A percentile compares a stretch with the other conserved stretches of the same genome.
These are phyloP conservation scores for Eremochloa ophiuroides DNA, from an alignment of 176 grass and related monocot genomes.

Conservation along the genomic window DNA sequence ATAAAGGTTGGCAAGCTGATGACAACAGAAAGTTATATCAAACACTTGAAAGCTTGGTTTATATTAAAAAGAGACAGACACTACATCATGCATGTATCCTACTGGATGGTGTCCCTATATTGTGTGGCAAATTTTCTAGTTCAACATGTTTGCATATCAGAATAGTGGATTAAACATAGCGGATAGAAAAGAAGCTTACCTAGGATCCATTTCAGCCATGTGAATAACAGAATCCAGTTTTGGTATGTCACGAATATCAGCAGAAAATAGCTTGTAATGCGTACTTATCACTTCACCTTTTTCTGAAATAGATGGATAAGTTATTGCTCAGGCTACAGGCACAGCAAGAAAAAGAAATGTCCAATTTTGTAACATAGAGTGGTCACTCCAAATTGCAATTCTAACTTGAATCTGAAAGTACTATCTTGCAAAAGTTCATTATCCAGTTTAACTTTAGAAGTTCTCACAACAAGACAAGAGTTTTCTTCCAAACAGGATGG, in stretches of 20 bases:
- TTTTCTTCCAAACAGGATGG: neutral
- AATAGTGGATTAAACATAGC: constrained; percentile 2
- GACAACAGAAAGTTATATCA: constrained; percentile 64
- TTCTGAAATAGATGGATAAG: constrained; percentile 50
- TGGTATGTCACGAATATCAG: constrained; percentile 74
- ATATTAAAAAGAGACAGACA: constrained; percentile 18
- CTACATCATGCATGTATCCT: neutral
- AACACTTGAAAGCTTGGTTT: constrained; percentile 22
- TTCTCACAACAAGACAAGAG: neutral
- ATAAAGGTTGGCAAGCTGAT: constrained; percentile 99
- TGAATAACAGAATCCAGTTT: constrained; percentile 71
- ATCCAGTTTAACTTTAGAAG: neutral
- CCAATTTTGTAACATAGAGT: neutral
- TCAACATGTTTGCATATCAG: constrained; percentile 2
- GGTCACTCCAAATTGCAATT: neutral
- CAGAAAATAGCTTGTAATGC: constrained; percentile 86
- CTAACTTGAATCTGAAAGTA: neutral
- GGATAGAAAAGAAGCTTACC: constrained; percentile 34
- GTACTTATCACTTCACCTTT: constrained; percentile 82
- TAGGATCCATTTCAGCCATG: constrained; percentile 70
- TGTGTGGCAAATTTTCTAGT: constrained; percentile 1
- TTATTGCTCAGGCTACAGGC: constrained; percentile 1
- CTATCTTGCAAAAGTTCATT: neutral
- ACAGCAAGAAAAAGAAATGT: neutral
- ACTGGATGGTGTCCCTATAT: neutral